Conservation (phyloP, 108 stramenopile genomes). For the Skeletonema costatum region DNA sequence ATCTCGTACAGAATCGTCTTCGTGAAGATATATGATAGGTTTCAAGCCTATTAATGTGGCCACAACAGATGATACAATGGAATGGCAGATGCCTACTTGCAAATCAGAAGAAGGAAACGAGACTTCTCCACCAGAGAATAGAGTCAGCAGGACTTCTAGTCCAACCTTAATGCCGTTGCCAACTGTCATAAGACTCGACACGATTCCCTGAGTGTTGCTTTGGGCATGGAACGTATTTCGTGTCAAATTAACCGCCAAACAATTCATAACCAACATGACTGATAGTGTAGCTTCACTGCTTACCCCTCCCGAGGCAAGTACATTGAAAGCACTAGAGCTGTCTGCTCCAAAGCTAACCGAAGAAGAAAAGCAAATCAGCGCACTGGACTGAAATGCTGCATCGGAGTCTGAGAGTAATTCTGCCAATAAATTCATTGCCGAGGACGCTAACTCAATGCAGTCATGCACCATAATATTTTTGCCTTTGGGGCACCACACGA, state of each 20-base stretch:
- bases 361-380: constrained; percentile 17
- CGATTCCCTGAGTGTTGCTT: neutral
- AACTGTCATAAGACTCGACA: constrained; percentile 19
- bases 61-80: constrained; percentile 23
- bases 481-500: constrained; percentile 6
- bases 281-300: constrained; percentile 26
- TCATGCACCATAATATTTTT: constrained; percentile 11
- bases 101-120: constrained; percentile 2
- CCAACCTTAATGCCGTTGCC: constrained; percentile 27
- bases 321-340: constrained; percentile 12
- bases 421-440: constrained; percentile 24
- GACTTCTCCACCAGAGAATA: constrained; percentile 28
- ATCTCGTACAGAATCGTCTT: constrained; percentile 20
- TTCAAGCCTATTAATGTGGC: constrained; percentile 21
- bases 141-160: constrained; percentile 26
- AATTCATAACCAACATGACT: constrained; percentile 26
- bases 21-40: constrained; percentile 35
- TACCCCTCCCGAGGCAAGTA: constrained; percentile 18
- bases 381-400: constrained; percentile 12
- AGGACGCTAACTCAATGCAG: constrained; percentile 18
- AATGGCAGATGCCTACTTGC: constrained; percentile 18
- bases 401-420: constrained; percentile 29
- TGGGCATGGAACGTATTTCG: constrained; percentile 21
- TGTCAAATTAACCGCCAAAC: constrained; percentile 15
- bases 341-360: constrained; percentile 4